Base-by-base conservation (phyloP, 148 eudicot genomes). In the Camellia lanceoleosa region DNA sequence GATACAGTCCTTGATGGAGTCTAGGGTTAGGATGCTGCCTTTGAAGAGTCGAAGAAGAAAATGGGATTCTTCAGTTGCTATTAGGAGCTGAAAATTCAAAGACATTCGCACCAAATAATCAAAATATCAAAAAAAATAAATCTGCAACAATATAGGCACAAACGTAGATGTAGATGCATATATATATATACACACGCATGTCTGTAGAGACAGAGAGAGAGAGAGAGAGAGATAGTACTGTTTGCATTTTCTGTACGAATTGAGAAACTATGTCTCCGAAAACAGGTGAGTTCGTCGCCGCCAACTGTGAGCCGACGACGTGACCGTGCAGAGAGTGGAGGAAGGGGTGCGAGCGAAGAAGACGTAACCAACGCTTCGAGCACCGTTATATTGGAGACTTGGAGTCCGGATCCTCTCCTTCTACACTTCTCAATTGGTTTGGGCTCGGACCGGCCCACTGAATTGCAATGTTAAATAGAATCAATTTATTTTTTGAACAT, bases 11-110 rank as follows among this genome's bases (percentile, higher is more conserved):
- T 88, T 84, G 64, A 88, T 68, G 52, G 73, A 83, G 51, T 83
- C 85, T 18, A 87, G 73, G 74, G 82, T 73, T 68, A 80, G 86
- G 60, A 59, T 63, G 71, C 86, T 59, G 18, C 80, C 80, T 16
- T 78, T 87, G 72, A 83, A 71, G 44, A 83, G 80, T 16, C 90
- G 88, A 64, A 81, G 79, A 71, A 88, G 78, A 72, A 85, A 41
- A 23, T 81, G 87, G 20, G 86, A 83, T 70, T 85, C 90, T 74
- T 80, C 87, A 42, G 80, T n/a, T 1, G 87, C 83, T 67, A 88
- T 52, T 60, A 85, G 18, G 30, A 85, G 59, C 87, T 87, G 85
- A 73, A 59, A 82, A 23, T 38, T 52, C 70, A 49, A 77, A 49
- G 20, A 19, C 5, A 58, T 58, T 12, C 75, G 30, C 70, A 62